These are phyloP conservation scores for Pythium inflatum DNA, from an alignment of 352 stramenopile genomes.

Conservation along the genomic window DNA sequence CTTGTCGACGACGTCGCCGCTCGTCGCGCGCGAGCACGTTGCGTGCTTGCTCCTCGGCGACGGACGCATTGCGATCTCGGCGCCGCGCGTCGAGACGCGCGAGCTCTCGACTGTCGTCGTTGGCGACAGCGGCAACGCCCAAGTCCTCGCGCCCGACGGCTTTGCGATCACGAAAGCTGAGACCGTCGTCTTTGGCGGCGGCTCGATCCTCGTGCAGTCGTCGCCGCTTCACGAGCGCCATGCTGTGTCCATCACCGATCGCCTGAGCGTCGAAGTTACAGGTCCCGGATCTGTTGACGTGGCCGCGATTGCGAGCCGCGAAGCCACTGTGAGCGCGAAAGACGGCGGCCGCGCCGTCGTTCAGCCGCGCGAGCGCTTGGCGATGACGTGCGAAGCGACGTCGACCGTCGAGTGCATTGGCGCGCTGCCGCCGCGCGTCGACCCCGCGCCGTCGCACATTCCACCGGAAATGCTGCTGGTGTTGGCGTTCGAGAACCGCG, in stretches of 20 bases:
- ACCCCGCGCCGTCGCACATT: not conserved
- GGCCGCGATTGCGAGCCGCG: not conserved
- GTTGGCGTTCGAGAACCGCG: not conserved
- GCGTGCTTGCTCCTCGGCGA: not conserved
- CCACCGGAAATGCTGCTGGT: not conserved
- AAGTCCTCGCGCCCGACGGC: not conserved
- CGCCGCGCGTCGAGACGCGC: not conserved
- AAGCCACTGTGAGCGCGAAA: not conserved
- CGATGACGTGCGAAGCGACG: not conserved
- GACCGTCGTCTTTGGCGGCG: not conserved
- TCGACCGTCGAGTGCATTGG: not conserved
- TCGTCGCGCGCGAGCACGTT: not conserved
- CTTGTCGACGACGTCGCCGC: not conserved
- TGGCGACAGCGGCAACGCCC: not conserved
- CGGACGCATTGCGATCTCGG: not conserved
- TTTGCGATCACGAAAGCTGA: not conserved
- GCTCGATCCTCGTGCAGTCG: not conserved
- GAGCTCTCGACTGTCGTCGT: not conserved
- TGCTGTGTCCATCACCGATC: not conserved
- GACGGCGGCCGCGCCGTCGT: not conserved
- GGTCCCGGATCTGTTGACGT: constrained; percentile 5
- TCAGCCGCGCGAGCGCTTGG: not conserved
- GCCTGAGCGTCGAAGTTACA: not conserved
- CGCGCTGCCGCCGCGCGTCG: not conserved
- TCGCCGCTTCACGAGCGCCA: not conserved